phyloP scores from a whole-genome alignment of 23 red algal genomes.

The Gracilaria domingensis region DNA sequence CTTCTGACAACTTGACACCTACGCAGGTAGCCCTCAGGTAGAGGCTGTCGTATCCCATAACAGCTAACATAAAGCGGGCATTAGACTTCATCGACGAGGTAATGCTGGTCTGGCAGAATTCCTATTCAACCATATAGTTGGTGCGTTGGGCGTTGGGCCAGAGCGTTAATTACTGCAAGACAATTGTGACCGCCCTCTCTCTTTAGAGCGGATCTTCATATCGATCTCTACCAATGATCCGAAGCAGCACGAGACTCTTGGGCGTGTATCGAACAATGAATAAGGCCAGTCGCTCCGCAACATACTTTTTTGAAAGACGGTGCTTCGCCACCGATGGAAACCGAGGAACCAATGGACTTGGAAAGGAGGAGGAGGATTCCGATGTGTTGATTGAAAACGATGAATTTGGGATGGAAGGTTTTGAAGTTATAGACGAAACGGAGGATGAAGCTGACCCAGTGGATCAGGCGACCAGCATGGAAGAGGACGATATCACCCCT shows the following conservation, averaged over 20 bases:
- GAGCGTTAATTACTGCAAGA: too few species aligned
- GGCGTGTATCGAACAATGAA: neutral
- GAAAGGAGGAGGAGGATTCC: neutral
- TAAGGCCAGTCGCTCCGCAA: neutral
- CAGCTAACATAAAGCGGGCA: too few species aligned
- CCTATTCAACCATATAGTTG: too few species aligned
- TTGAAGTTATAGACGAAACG: conserved; percentile 41
- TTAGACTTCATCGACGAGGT: too few species aligned
- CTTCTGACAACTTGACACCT: too few species aligned
- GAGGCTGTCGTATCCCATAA: too few species aligned
- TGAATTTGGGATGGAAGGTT: conserved; percentile 47
- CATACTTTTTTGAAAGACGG: neutral
- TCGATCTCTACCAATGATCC: neutral
- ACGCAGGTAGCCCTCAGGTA: too few species aligned
- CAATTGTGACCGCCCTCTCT: neutral
- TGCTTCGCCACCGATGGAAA: neutral
- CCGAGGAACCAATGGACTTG: neutral
- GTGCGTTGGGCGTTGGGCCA: too few species aligned
- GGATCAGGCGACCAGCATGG: neutral
- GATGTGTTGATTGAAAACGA: conserved; percentile 27
- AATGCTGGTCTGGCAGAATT: too few species aligned
- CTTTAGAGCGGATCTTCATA: neutral
- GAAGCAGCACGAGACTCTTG: neutral
- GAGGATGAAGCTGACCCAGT: conserved; percentile 13
- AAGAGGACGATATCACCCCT: conserved; percentile 44